Base-by-base conservation (phyloP, 2,329 filamentous ascomycete genomes). In the Coniella vitis region DNA sequence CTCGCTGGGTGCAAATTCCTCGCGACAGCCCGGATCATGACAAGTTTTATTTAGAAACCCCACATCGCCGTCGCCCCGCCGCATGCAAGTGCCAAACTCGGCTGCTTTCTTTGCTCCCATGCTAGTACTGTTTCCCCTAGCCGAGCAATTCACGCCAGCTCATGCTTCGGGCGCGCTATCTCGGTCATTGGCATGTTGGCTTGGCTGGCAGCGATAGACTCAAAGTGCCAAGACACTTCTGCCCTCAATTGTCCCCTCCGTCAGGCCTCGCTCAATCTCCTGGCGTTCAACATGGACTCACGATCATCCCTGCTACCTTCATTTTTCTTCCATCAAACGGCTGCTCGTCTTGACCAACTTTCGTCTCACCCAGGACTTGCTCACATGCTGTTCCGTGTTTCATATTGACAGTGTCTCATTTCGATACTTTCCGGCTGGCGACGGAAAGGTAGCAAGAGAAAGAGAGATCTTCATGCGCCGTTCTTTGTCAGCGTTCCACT, bases 321-420 rank as follows among this genome's bases (percentile, higher is more conserved):
- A 7, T 14, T 36, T 14, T 16, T 14, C 7, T 16, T 16, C 34
- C 7, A 13, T 14, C 34, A 14, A 14, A 16, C 7, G 12, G 14
- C 17, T 10, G 25, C 40, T 12, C 16, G 14, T 32, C 29, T 8
- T 41, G n/a, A 3, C 20, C 21, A 34, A 34, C 32, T 29, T 38
- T 25, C n/a, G 40, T 34, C 40, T 20, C 29, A n/a, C 31, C 16
- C 31, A 31, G 39, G 39, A 34, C 25, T 3, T 40, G 38, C 22
- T 22, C 22, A 16, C 29, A 20, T 34, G 40, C 17, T 10, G 9
- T 42, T 29, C 25, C 40, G 29, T 42, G 40, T 42, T 42, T 42
- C 40, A 42, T 41, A 22, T 32, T 42, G 40, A 42, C 40, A 32
- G 29, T 34, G 17, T 42, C 40, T 42, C 40, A 42, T 42, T 42